Evolutionary conservation across 176 grass and related monocot genomes (phyloP), one percentile per base, ranked within the genome.

Genomic region (Oryza rufipogon): DNA sequence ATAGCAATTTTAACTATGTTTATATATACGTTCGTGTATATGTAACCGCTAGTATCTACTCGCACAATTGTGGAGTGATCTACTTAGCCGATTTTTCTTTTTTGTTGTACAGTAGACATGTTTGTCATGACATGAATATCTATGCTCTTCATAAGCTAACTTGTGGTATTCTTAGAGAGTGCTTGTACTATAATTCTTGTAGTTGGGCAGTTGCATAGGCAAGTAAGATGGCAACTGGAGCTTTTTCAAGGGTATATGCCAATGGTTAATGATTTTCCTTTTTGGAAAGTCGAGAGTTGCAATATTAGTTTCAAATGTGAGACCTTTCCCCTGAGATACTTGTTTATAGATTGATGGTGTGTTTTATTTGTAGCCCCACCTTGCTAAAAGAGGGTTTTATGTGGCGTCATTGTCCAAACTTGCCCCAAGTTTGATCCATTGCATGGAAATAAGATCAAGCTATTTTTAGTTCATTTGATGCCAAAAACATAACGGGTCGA

Each of bases 131-230:
- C 38, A 73, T 83, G 47, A 9, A 68, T 30, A 67, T 48, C 81
- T 86, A 86, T 81, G 52, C 23, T 20, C 28, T 75, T 32, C 83
- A 56, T 67, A 54, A 19, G 17, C 12, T 83, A 78, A 61, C 60
- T 38, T 17, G 5, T 6, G 16, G 19, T 56, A 56, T 19, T 56
- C 19, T 56, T 44, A 44, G 42, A 54, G 51, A 11, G 23, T 16
- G 22, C 2, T 52, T 11, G 1, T 28, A 15, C 6, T 51, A 25
- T 0, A 52, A 47, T 52, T 66, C 38, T 19, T 30, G 15, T 3
- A 4, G 32, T 7, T 7, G 9, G 38, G 45, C 11, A 49, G 20
- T 5, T 38, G 7, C 11, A 54, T 0, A 4, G 9, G 23, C 9
- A 33, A 11, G 30, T 32, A 33, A 42, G 51, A 34, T 34, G 15